phyloP scores from a whole-genome alignment of 768 basidiomycete species.

The Leccinum boreale region DNA sequence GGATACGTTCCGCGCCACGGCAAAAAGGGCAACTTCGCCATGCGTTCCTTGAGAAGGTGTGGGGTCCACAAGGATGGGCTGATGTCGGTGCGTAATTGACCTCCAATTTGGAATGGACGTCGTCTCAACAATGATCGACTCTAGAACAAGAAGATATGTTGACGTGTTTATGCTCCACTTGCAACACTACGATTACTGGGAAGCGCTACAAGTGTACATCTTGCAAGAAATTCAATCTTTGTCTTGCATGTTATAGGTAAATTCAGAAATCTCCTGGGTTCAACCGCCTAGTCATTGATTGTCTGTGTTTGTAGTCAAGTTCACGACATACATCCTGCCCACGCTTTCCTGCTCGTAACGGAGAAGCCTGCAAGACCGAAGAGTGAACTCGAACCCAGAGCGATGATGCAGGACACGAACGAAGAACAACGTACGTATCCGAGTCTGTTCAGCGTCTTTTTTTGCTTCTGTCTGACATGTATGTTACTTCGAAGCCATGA shows the following conservation, averaged over 20 bases:
- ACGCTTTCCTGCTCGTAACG: constrained; percentile 81
- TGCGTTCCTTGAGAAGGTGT: constrained; percentile 82
- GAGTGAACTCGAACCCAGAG: constrained; percentile 38
- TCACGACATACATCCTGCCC: constrained; percentile 86
- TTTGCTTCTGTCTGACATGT: background rate
- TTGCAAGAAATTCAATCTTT: constrained; percentile 77
- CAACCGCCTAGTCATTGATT: background rate
- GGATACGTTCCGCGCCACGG: constrained; percentile 66
- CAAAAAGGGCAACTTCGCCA: constrained; percentile 77
- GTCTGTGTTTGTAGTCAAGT: constrained; percentile 56
- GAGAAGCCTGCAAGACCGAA: constrained; percentile 47
- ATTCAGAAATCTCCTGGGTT: constrained; percentile 8
- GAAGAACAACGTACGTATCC: constrained; percentile 59
- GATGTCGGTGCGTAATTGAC: constrained; percentile 68
- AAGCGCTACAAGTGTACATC: constrained; percentile 84
- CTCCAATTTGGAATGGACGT: background rate
- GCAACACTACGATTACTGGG: constrained; percentile 53
- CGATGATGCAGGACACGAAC: constrained; percentile 36
- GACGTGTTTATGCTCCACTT: constrained; percentile 77
- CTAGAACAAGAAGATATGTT: constrained; percentile 70
- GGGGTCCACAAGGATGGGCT: constrained; percentile 82
- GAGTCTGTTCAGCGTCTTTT: background rate
- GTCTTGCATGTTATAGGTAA: constrained; percentile 80
- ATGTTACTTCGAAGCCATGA: constrained; percentile 48
- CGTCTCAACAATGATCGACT: constrained; percentile 14